Base-by-base conservation (phyloP, 805 yeast species). In the Torulaspora delbrueckii region DNA sequence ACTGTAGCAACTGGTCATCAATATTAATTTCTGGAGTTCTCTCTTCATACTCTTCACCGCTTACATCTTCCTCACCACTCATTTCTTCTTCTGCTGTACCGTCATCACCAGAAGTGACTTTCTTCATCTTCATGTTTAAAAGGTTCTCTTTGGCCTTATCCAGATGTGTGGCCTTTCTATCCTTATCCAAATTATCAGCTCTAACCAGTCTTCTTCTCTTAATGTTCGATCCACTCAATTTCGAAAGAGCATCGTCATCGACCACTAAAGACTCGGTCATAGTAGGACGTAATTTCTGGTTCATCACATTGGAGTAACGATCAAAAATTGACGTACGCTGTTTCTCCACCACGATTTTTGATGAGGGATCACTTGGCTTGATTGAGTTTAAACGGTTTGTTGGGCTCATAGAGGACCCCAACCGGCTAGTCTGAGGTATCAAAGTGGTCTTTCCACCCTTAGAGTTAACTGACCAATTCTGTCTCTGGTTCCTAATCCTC, bases 1-100 rank as follows among this genome's bases (percentile, higher is more conserved):
- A 89, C 37, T 81, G 77, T 38, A 90, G 67, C 22, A 88, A 78
- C 48, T 86, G 81, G 12, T 72, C 72, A 56, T 84, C 90, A 52
- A 84, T 81, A 52, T 68, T 57, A 4, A 60, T 63, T 9, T 60
- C 63, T 9, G 57, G 55, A 1, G 54, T 41, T n/a, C 48, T 53
- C 18, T 55, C 67, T 37, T 56, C 59, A 30, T 57, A 56, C 13
- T 63, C 65, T 26, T 63, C 66, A 42, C 68, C 66, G 18, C 56
- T 55, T 10, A 63, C 64, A 27, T 72, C 76, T 19, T 69, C 77
- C 38, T 73, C 82, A n/a, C 69, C 74, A 23, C 59, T 60, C 18
- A 58, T 43, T 16, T 53, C 60, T 8, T 54, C 65, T 2, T 53
- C 61, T 16, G 61, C 62, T 1, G 53, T 50, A 9, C 48, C 57